Conservation (phyloP, 2,329 filamentous ascomycete species). For the Zymoseptoria crescenta region DNA sequence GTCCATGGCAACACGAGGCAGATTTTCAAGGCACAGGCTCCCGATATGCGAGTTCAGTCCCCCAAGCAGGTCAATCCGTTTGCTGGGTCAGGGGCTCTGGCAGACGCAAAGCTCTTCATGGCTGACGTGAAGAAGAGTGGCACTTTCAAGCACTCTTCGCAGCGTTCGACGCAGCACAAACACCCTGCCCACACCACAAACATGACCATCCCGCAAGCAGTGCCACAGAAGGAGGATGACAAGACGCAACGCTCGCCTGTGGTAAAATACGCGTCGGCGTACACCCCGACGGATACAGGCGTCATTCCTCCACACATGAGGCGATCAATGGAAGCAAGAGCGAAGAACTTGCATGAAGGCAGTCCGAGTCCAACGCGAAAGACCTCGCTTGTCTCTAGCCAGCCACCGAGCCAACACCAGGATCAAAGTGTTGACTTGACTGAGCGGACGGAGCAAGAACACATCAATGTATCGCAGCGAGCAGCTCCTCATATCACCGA, state of each 20-base stretch:
- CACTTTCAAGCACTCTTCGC: not conserved
- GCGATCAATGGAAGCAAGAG: not conserved
- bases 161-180: not conserved
- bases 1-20: not conserved
- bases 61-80: not conserved
- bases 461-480: too few species aligned
- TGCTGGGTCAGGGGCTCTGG: not conserved
- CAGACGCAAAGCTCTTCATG: not conserved
- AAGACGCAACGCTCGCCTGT: not conserved
- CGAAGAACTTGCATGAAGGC: not conserved
- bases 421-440: not conserved
- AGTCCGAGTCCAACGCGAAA: not conserved
- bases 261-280: not conserved
- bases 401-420: not conserved
- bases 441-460: too few species aligned
- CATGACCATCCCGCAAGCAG: not conserved
- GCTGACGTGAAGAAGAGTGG: not conserved
- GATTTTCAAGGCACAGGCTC: not conserved
- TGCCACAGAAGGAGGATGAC: not conserved
- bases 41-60: not conserved
- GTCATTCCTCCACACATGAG: not conserved
- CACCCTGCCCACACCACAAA: not conserved
- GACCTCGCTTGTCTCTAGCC: not conserved
- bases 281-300: not conserved
- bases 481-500: too few species aligned